These are phyloP conservation scores for Gnaphalium uliginosum DNA, from an alignment of 129 eudicot genomes.

Conservation along the genomic window DNA sequence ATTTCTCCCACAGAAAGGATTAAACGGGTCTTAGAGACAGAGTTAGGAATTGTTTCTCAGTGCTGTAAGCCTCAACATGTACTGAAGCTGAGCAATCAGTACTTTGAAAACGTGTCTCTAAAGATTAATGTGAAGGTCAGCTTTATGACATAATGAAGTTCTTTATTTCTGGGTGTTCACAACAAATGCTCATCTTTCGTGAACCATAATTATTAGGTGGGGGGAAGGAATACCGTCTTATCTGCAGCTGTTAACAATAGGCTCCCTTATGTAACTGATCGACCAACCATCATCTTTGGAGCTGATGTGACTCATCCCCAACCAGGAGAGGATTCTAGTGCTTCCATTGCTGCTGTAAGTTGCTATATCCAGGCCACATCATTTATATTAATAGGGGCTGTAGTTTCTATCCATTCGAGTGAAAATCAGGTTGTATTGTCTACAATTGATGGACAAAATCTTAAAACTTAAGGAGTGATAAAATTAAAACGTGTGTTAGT, in stretches of 20 bases:
- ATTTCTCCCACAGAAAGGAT: slow-evolving; percentile 53
- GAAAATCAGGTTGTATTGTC: background rate
- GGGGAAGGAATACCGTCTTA: slow-evolving; percentile 67
- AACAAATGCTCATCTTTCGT: background rate
- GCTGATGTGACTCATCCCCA: slow-evolving; percentile 95
- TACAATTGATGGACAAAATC: background rate
- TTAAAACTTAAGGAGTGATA: too few species aligned
- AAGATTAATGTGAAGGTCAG: slow-evolving; percentile 90
- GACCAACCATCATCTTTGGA: slow-evolving; percentile 77
- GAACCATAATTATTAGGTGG: slow-evolving; percentile 47
- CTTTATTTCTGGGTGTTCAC: background rate
- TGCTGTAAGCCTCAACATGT: slow-evolving; percentile 73
- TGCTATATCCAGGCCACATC: background rate
- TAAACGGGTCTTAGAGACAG: slow-evolving; percentile 78
- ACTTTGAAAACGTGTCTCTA: slow-evolving; percentile 66
- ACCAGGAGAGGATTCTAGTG: slow-evolving; percentile 84
- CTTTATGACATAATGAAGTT: background rate
- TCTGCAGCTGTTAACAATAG: slow-evolving; percentile 28
- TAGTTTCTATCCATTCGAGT: background rate
- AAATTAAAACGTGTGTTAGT: too few species aligned
- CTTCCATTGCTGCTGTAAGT: slow-evolving; percentile 89
- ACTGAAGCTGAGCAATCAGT: slow-evolving; percentile 38
- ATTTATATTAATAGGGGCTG: background rate
- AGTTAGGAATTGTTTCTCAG: slow-evolving; percentile 82
- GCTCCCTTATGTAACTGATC: slow-evolving; percentile 52